Evolutionary conservation across 805 yeast genomes (phyloP).

Genomic region (Kurtzmaniella cleridarum): DNA sequence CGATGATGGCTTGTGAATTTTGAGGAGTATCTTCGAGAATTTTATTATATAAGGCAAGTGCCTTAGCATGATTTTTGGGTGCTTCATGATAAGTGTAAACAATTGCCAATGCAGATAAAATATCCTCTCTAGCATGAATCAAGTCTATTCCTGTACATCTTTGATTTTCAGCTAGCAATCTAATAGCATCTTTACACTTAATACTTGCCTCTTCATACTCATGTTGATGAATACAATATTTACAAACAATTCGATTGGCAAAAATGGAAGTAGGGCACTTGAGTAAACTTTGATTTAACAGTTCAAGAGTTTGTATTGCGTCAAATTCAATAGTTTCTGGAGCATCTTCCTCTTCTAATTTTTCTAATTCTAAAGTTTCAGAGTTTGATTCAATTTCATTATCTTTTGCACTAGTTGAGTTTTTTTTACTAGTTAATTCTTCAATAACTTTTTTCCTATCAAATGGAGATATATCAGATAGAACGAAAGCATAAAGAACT

Average conservation of each 20-base stretch:
- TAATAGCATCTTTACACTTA: conserved; percentile 56
- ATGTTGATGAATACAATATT: conserved; percentile 52
- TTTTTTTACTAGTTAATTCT: conserved; percentile 13
- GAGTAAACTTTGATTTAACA: conserved; percentile 48
- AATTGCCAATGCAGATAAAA: conserved; percentile 64
- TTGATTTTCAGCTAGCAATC: conserved; percentile 44
- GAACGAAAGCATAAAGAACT: conserved; percentile 54
- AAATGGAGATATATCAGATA: conserved; percentile 67
- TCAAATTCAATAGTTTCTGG: conserved; percentile 14
- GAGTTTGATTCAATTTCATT: too few relatives aligned
- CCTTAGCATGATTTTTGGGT: conserved; percentile 78
- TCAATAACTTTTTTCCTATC: conserved; percentile 23
- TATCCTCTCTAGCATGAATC: conserved; percentile 48
- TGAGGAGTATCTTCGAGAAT: conserved; percentile 42
- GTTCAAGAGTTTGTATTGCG: conserved; percentile 47
- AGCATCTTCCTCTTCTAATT: conserved; percentile 10
- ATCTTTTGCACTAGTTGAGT: conserved; percentile 10
- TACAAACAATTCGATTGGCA: conserved; percentile 60
- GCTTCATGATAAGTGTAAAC: conserved; percentile 83
- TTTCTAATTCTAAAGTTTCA: conserved; percentile 3
- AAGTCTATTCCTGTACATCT: conserved; percentile 44
- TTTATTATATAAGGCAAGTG: conserved; percentile 63
- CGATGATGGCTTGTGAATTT: conserved; percentile 63
- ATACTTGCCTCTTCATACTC: conserved; percentile 62
- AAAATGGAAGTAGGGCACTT: conserved; percentile 41